Conservation (phyloP, 306 rosid genomes). For the Astragalus membranaceus region DNA sequence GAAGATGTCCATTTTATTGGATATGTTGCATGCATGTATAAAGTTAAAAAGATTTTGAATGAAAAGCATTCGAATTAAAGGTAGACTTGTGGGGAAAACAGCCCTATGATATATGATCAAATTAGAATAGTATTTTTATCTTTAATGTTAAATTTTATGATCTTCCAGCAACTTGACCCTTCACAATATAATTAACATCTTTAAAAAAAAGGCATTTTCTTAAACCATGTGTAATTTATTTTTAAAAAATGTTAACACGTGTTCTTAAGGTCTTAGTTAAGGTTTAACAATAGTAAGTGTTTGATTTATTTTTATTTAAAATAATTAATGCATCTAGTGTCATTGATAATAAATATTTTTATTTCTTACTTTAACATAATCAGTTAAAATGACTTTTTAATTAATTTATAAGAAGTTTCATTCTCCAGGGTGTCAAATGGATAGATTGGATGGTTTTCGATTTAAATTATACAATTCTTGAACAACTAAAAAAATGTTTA, state of each 20-base stretch:
- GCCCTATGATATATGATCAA: conserved; percentile 8
- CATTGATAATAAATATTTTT: too few species aligned
- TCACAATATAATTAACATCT: conserved; percentile 8
- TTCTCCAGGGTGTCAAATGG: too few species aligned
- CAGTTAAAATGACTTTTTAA: too few species aligned
- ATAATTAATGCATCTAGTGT: too few species aligned
- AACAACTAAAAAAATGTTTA: too few species aligned
- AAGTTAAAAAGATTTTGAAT: conserved; percentile 15
- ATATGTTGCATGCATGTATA: conserved; percentile 25
- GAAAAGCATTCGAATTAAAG: conserved; percentile 29
- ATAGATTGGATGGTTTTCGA: too few species aligned
- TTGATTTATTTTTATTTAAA: too few species aligned
- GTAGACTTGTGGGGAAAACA: conserved; percentile 18
- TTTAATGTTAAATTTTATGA: conserved; percentile 8
- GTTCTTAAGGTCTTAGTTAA: too few species aligned
- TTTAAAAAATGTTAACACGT: not conserved
- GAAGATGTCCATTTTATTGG: conserved; percentile 10
- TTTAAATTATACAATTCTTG: too few species aligned
- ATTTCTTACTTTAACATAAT: too few species aligned
- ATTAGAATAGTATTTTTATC: not conserved
- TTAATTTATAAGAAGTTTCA: too few species aligned
- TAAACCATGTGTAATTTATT: not conserved
- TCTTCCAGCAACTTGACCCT: conserved; percentile 18
- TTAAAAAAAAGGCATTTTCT: not conserved
- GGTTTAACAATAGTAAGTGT: too few species aligned